phyloP scores from a whole-genome alignment of 352 stramenopile genomes.

The Pythium aristosporum region DNA sequence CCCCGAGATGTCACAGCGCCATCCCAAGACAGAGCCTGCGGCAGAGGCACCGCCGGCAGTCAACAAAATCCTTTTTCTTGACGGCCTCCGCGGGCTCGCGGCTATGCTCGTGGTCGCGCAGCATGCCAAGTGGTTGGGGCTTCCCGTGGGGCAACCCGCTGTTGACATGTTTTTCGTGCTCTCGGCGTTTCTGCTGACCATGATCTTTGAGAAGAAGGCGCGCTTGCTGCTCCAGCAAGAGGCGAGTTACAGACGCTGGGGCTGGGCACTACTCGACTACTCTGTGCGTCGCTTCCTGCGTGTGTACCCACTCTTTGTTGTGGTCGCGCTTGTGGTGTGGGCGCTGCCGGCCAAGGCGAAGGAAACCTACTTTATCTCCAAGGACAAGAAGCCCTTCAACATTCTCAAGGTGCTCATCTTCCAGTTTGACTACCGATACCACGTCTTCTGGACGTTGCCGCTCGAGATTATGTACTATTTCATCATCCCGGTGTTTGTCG shows the following conservation, averaged over 20 bases:
- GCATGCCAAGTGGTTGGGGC: conserved; percentile 34
- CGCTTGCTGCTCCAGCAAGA: conserved; percentile 29
- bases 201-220: conserved; percentile 54
- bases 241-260: conserved; percentile 31
- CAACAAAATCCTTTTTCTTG: conserved; percentile 33
- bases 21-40: background rate
- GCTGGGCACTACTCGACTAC: conserved; percentile 41
- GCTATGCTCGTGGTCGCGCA: conserved; percentile 27
- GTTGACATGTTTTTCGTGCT: conserved; percentile 61
- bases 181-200: conserved; percentile 51
- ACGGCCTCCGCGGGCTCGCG: conserved; percentile 28
- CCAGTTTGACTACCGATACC: background rate
- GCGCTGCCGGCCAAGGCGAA: conserved; percentile 32
- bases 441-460: conserved; percentile 25
- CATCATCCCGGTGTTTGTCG: conserved; percentile 31
- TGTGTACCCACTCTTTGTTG: conserved; percentile 47
- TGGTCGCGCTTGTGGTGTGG: conserved; percentile 36
- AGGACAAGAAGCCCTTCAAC: conserved; percentile 29
- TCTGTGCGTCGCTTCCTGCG: conserved; percentile 43
- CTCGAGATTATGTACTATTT: conserved; percentile 49
- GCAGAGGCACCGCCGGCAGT: background rate
- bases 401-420: conserved; percentile 45
- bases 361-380: conserved; percentile 23
- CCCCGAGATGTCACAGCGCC: background rate
- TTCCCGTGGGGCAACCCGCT: conserved; percentile 36